These are phyloP conservation scores for Pseudonitzschia pungens DNA, from an alignment of 108 stramenopile genomes.

Conservation along the genomic window DNA sequence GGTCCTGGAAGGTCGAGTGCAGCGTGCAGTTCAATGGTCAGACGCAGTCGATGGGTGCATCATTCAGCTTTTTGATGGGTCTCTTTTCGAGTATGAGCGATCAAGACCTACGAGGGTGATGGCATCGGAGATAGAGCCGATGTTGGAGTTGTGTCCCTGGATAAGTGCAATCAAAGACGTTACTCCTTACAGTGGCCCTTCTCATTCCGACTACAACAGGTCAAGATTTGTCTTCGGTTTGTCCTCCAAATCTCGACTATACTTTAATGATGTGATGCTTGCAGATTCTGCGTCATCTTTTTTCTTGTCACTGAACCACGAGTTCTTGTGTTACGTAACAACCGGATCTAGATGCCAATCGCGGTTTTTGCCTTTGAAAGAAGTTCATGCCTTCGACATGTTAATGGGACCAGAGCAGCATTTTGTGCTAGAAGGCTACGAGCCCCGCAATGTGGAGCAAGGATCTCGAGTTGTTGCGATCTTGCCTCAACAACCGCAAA, in stretches of 20 bases:
- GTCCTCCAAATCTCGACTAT: constrained; percentile 64
- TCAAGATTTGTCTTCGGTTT: constrained; percentile 62
- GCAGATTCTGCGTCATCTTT: constrained; percentile 75
- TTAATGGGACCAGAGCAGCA: constrained; percentile 79
- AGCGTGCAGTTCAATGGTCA: constrained; percentile 71
- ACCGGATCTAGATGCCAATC: constrained; percentile 70
- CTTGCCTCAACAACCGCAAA: constrained; percentile 58
- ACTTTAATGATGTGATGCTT: constrained; percentile 77
- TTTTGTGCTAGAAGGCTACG: constrained; percentile 68
- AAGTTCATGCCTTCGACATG: constrained; percentile 68
- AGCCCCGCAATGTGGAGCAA: constrained; percentile 81
- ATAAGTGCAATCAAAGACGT: constrained; percentile 60
- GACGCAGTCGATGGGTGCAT: constrained; percentile 58
- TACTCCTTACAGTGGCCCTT: constrained; percentile 24
- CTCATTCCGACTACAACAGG: constrained; percentile 12
- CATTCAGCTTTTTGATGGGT: constrained; percentile 66
- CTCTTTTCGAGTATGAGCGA: constrained; percentile 57
- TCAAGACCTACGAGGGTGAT: constrained; percentile 37
- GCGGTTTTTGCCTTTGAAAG: constrained; percentile 59
- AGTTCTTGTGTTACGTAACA: constrained; percentile 66
- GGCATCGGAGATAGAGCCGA: constrained; percentile 55
- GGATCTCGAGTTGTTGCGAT: constrained; percentile 76
- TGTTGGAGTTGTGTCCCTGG: constrained; percentile 86
- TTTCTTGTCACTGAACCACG: constrained; percentile 55
- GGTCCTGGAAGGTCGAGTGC: constrained; percentile 50